Percentiles rank a stretch among this genome's conserved stretches.
Conservation (phyloP, 1,284 basidiomycete species). For the Trichosporon sp. region DNA sequence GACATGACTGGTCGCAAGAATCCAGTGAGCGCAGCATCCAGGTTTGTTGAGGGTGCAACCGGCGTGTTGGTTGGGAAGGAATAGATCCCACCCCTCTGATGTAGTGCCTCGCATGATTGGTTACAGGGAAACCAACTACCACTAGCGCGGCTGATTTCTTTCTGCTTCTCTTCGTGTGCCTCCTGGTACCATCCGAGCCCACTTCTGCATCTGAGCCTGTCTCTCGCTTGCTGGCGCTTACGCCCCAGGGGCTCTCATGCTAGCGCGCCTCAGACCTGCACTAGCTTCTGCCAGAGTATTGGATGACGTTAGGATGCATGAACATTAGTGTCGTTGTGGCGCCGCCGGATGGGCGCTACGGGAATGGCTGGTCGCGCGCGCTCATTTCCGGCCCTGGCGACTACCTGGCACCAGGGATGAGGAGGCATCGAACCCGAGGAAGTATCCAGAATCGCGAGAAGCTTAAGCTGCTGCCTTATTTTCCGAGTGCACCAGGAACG, state of each 20-base stretch:
- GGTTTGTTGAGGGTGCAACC: neutral
- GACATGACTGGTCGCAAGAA: neutral
- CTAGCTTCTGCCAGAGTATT: neutral
- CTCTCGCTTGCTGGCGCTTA: too few species aligned
- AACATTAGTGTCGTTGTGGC: neutral
- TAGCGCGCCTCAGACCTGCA: neutral
- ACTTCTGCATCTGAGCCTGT: neutral
- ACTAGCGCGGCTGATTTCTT: neutral
- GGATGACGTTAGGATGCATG: neutral
- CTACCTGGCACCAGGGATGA: neutral
- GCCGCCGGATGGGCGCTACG: neutral
- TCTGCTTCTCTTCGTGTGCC: neutral
- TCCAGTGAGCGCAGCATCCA: neutral
- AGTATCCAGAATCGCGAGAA: neutral
- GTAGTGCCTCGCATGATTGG: neutral
- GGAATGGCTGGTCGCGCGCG: neutral
- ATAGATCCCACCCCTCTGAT: neutral
- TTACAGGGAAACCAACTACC: neutral
- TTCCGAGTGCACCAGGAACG: neutral
- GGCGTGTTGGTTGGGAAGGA: neutral
- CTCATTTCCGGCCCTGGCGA: neutral
- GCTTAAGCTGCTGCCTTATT: neutral
- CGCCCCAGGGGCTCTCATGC: neutral
- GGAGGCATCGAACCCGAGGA: neutral
- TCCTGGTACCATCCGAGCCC: neutral